Base-by-base conservation (phyloP, 495 filamentous ascomycete species). In the Podospora bellae-mahoneyi region DNA sequence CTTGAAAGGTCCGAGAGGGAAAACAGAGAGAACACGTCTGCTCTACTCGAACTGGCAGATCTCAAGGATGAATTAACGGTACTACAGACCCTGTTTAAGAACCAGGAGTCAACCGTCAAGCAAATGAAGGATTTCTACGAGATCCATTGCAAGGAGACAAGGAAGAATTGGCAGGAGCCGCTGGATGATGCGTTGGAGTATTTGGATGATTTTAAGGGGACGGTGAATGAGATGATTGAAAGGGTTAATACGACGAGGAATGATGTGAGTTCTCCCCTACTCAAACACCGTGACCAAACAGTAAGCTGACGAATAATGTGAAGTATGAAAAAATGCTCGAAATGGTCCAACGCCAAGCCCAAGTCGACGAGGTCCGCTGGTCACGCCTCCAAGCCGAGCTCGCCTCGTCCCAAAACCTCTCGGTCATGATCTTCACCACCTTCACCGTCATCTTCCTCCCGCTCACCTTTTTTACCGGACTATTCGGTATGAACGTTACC, bases 371-470 rank as follows among this genome's bases (percentile, higher is more conserved):
- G 67, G 85, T 88, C 6, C 86, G 87, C 54, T 84, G 88, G 75
- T 87, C 88, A 2, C 81, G 88, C 1, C 78, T 87, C 67, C 86
- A 90, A 66, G 85, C 87, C 5, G 86, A 90, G 66, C 84, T 89
- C 0, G 87, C 88, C 0, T 85, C 85, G 34, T 84, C 83, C 53
- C 88, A 90, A 69, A 87, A 86, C 53, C 81, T 85, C 53, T 85
- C 87, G 10, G 82, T 90, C 27, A 88, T 90, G 86, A 87, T 90
- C 26, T 90, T 91, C 72, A 91, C 87, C 19, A 87, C 86, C 10
- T 89, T 90, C 74, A 89, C 86, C 26, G 86, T 90, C 66, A 85
- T 90, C 26, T 90, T 90, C 74, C 76, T 90, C 10, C 88, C 88
- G 0, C 76, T 90, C 3, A 86, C 84, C 20, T 90, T 90, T 78